Evolutionary conservation across 805 yeast species (phyloP), one percentile per base, ranked within the genome.

Genomic region (Teunomyces aglyptinius): DNA sequence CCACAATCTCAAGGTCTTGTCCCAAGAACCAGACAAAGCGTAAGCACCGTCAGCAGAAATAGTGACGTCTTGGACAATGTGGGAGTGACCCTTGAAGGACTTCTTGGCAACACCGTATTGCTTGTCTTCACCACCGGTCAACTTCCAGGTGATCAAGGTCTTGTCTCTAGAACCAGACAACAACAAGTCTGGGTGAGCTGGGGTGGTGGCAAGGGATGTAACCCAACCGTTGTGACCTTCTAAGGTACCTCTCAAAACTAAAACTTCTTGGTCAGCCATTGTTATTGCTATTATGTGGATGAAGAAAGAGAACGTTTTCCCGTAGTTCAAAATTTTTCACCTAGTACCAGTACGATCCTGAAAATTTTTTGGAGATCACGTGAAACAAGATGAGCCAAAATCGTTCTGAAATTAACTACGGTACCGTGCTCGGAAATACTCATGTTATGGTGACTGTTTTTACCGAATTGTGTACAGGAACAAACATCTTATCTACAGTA

Each of bases 21-120:
- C 99, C 99, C 99, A 94, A 66, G 99, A 94, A 68, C 96, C 97
- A 57, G 99, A 94, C 74, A 94, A 80, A 69, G 97, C 98, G 82
- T 83, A 92, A 69, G 85, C 83, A 75, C 98, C 98, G 73, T 94
- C 99, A 71, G 95, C 90, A 58, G 98, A 89, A 78, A 94, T 86
- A 72, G 94, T 88, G 73, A 90, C 92, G 73, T 94, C 99, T 80
- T 90, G 91, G 63, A 94, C 96, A 69, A 94, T 92, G 90, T 94
- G 99, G 64, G 96, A 86, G 89, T 94, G 99, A 71, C 99, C 99
- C 72, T 82, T 86, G 76, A 94, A 85, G 62, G 97, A 89, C 78
- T 86, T 89, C 82, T 90, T 89, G 75, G 99, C 95, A 66, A 89
- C 90, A 86, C 99, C 99, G 81, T 89, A 90, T 76, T 88, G 85